Conservation (phyloP, 257 asterid genomes). For the Striga asiatica region DNA sequence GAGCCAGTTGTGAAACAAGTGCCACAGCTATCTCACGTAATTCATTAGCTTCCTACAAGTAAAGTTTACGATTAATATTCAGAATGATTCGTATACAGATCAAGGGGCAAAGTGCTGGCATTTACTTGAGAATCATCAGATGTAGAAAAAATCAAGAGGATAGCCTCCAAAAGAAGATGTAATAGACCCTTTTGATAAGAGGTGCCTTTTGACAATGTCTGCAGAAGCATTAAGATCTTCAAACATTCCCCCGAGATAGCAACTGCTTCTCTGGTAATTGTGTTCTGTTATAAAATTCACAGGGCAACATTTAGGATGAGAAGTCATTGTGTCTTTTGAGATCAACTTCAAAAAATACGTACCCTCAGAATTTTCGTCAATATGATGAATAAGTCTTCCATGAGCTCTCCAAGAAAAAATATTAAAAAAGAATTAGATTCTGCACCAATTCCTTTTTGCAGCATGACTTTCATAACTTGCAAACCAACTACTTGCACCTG, state of each 20-base stretch:
- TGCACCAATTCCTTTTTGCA: conserved; percentile 49
- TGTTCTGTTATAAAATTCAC: conserved; percentile 44
- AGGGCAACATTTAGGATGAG: conserved; percentile 16
- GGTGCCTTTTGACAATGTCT: conserved; percentile 48
- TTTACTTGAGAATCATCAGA: conserved; percentile 60
- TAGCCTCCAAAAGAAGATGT: conserved; percentile 65
- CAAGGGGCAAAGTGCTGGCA: conserved; percentile 4
- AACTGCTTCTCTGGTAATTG: conserved; percentile 54
- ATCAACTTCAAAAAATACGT: conserved; percentile 8
- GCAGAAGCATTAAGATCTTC: conserved; percentile 65
- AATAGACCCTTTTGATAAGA: conserved; percentile 56
- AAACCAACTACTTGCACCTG: conserved; percentile 83
- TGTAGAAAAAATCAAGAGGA: conserved; percentile 56
- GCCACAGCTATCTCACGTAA: conserved; percentile 44
- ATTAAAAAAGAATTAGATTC: conserved; percentile 36
- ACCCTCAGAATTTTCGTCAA: conserved; percentile 48
- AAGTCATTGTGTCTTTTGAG: not conserved
- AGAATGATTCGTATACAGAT: conserved; percentile 12
- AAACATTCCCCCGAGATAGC: conserved; percentile 82
- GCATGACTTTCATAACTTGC: conserved; percentile 67
- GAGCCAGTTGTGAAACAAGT: conserved; percentile 93
- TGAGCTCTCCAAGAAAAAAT: conserved; percentile 79
- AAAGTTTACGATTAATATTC: conserved; percentile 17
- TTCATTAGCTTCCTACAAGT: conserved; percentile 56
- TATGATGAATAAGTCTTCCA: conserved; percentile 44